These are phyloP conservation scores for Tetrastigma voinierianum DNA, from an alignment of 164 flowering plant species.

Conservation along the genomic window DNA sequence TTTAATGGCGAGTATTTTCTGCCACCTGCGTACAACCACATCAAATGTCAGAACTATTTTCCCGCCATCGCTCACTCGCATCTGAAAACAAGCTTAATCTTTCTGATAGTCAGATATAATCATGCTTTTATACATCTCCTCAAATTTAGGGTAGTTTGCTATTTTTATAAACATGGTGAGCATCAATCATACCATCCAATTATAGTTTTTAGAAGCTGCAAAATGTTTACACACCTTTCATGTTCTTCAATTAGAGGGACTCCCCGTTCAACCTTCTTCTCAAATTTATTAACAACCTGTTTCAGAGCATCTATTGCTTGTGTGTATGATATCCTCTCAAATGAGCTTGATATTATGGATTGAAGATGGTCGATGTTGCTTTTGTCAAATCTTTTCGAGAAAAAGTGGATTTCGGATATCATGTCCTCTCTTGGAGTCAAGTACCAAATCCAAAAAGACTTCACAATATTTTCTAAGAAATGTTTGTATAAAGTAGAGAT, in stretches of 20 bases:
- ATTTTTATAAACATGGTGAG: slow-evolving; percentile 4
- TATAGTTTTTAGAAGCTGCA: neutral
- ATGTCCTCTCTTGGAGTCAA: too few relatives aligned
- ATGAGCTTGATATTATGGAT: slow-evolving; percentile 39
- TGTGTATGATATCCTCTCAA: slow-evolving; percentile 61
- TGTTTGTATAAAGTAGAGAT: too few relatives aligned
- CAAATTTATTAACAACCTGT: slow-evolving; percentile 53
- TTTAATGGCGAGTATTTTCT: neutral
- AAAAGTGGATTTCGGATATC: slow-evolving; percentile 66
- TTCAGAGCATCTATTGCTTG: slow-evolving; percentile 58
- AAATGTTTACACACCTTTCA: slow-evolving; percentile 48
- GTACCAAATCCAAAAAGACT: too few relatives aligned
- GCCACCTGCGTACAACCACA: slow-evolving; percentile 68
- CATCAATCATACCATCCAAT: neutral
- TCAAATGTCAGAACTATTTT: slow-evolving; percentile 82
- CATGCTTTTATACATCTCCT: slow-evolving; percentile 59
- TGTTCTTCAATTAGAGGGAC: slow-evolving; percentile 63
- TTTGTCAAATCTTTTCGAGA: slow-evolving; percentile 54
- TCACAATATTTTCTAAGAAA: too few relatives aligned
- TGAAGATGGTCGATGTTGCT: slow-evolving; percentile 42
- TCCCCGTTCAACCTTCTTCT: slow-evolving; percentile 57
- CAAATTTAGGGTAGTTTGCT: slow-evolving; percentile 72
- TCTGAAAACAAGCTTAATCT: slow-evolving; percentile 64
- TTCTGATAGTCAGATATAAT: slow-evolving; percentile 73
- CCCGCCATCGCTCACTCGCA: slow-evolving; percentile 63